These are phyloP conservation scores for Eruca vesicaria DNA, from an alignment of 441 rosid genomes.

Conservation along the genomic window DNA sequence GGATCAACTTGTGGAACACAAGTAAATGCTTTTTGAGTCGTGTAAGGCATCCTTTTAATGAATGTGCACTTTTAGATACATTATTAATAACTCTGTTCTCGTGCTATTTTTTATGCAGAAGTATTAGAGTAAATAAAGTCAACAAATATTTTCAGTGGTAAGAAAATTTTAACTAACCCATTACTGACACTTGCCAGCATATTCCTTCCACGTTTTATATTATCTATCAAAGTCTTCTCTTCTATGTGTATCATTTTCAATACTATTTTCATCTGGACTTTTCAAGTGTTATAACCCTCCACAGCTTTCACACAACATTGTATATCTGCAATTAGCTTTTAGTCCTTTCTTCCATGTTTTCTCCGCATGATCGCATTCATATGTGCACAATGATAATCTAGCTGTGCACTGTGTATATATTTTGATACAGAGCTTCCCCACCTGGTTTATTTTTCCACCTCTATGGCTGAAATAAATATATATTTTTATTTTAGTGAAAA, in stretches of 20 bases:
- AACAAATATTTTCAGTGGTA: slow-evolving; percentile 65
- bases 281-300: background rate
- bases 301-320: slow-evolving; percentile 10
- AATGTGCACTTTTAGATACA: slow-evolving; percentile 1
- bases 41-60: background rate
- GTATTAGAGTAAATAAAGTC: slow-evolving; percentile 40
- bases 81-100: slow-evolving; percentile 15
- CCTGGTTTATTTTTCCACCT: background rate
- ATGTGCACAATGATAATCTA: background rate
- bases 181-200: background rate
- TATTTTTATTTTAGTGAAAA: background rate
- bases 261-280: no score
- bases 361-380: background rate
- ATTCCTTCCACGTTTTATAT: no score
- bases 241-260: background rate
- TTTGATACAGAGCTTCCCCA: background rate
- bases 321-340: slow-evolving; percentile 12
- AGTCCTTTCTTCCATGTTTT: background rate
- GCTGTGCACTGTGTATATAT: background rate
- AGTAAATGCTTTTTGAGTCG: slow-evolving; percentile 26
- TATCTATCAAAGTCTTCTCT: no score
- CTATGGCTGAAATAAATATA: background rate
- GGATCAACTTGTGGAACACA: slow-evolving; percentile 40
- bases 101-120: slow-evolving; percentile 45
- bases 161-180: slow-evolving; percentile 24